Conservation (phyloP, 73 alveolate species). For the Uronychia binucleata region DNA sequence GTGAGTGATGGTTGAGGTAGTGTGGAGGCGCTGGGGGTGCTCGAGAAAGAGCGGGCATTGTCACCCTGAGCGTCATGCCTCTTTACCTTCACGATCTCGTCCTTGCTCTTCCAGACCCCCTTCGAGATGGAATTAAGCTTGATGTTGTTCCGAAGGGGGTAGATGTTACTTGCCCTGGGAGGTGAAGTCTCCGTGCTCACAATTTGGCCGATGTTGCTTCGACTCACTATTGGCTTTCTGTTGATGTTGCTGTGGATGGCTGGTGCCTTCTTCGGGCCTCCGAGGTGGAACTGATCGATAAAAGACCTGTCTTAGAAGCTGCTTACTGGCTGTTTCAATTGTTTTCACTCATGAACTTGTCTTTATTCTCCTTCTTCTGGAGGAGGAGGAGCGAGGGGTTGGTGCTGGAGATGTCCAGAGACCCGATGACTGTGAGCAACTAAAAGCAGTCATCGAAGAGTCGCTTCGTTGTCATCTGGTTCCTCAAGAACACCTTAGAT, state of each 20-base stretch:
- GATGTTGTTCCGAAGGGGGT: not conserved
- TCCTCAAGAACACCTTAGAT: not conserved
- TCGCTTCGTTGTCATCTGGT: conserved; percentile 9
- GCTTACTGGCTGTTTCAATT: not conserved
- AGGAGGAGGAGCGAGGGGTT: not conserved
- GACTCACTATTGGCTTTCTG: not conserved
- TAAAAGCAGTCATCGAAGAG: conserved; percentile 13
- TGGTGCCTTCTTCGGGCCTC: not conserved
- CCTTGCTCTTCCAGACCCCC: not conserved
- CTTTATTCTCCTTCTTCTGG: not conserved
- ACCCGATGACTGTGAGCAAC: not conserved
- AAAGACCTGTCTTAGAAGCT: not conserved
- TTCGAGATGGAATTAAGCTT: not conserved
- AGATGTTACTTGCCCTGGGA: too few relatives aligned
- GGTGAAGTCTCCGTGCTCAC: not conserved
- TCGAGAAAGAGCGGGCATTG: too few relatives aligned
- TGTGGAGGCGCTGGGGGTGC: too few relatives aligned
- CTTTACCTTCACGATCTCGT: not conserved
- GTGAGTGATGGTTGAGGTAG: too few relatives aligned
- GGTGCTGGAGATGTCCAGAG: not conserved
- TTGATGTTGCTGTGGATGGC: not conserved
- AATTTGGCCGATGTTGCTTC: not conserved
- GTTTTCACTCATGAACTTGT: not conserved
- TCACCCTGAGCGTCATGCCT: too few relatives aligned
- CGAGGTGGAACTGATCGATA: not conserved